Percentiles rank a stretch among this genome's conserved stretches.
Evolutionary conservation across 371 early-diverging fungal species (phyloP).

Genomic region (Antonospora locustae): DNA sequence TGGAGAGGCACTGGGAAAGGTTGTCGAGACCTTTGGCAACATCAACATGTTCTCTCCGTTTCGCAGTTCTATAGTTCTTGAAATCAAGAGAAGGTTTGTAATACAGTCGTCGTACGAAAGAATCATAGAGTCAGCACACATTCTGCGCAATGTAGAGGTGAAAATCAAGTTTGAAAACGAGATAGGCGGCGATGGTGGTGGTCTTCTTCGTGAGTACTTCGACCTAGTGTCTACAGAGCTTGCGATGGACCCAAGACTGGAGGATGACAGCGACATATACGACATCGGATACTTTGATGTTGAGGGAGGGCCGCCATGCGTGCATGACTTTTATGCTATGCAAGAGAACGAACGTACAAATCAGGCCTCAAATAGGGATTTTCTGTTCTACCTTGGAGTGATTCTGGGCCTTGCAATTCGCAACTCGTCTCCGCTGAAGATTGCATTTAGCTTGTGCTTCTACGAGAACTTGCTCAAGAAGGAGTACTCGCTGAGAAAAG

Average conservation of each 20-base stretch:
- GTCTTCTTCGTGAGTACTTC: constrained; percentile 27
- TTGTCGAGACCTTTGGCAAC: too few species aligned
- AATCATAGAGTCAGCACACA: too few species aligned
- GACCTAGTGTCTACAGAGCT: constrained; percentile 15
- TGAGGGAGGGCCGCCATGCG: neutral
- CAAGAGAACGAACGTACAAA: neutral
- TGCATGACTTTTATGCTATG: neutral
- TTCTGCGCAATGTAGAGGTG: too few species aligned
- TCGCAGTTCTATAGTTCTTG: too few species aligned
- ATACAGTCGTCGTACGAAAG: too few species aligned
- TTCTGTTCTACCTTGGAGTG: constrained; percentile 27
- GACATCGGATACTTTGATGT: constrained; percentile 7
- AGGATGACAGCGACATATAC: neutral
- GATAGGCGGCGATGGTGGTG: constrained; percentile 41
- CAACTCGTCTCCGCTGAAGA: constrained; percentile 3
- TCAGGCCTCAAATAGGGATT: constrained; percentile 5
- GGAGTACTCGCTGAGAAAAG: constrained; percentile 9
- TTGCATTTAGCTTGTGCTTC: constrained; percentile 25
- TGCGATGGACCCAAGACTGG: constrained; percentile 13
- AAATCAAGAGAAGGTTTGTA: too few species aligned
- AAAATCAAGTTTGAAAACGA: constrained; percentile 27
- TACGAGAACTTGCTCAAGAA: constrained; percentile 36
- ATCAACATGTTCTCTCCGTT: too few species aligned
- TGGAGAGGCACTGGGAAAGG: too few species aligned
- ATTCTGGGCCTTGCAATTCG: constrained; percentile 15